These are phyloP conservation scores for Emydomyces testavorans DNA, from an alignment of 2,329 filamentous ascomycete genomes.

Conservation along the genomic window DNA sequence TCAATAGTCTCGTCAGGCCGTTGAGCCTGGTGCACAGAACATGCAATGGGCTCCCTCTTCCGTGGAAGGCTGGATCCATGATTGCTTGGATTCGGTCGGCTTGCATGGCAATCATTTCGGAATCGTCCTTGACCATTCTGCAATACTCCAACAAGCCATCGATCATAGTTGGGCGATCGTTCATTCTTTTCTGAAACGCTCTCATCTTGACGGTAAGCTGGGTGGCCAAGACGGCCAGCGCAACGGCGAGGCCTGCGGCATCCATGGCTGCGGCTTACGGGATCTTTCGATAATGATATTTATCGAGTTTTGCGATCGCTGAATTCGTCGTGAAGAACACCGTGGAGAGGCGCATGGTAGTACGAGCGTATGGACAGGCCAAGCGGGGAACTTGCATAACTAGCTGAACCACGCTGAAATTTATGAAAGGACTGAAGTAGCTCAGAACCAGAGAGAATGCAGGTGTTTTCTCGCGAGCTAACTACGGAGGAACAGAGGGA, in stretches of 20 bases:
- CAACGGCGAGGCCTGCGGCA: conserved; percentile 4
- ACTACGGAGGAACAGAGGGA: background rate
- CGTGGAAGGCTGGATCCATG: conserved; percentile 2
- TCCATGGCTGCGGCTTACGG: conserved; percentile 7
- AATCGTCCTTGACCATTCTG: conserved; percentile 4
- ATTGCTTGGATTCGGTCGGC: conserved; percentile 2
- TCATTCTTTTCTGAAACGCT: conserved; percentile 5
- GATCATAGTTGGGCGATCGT: conserved; percentile 2
- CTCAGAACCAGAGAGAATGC: too few relatives aligned
- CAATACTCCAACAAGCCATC: conserved; percentile 8
- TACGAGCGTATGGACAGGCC: background rate
- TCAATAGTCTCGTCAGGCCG: background rate
- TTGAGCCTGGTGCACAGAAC: conserved; percentile 5
- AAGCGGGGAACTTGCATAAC: background rate
- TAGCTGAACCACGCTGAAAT: background rate
- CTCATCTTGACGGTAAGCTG: conserved; percentile 4
- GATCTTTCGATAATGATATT: background rate
- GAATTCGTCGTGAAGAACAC: background rate
- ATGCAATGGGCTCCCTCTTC: background rate
- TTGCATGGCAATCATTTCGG: conserved; percentile 1
- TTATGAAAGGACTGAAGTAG: background rate
- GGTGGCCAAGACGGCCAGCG: background rate
- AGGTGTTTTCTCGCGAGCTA: too few relatives aligned
- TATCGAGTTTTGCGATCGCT: background rate
- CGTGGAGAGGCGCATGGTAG: background rate